A percentile compares a stretch with the other conserved stretches of the same genome.
Conservation (phyloP, 2,329 filamentous ascomycete species). For the Alternaria burnsii region DNA sequence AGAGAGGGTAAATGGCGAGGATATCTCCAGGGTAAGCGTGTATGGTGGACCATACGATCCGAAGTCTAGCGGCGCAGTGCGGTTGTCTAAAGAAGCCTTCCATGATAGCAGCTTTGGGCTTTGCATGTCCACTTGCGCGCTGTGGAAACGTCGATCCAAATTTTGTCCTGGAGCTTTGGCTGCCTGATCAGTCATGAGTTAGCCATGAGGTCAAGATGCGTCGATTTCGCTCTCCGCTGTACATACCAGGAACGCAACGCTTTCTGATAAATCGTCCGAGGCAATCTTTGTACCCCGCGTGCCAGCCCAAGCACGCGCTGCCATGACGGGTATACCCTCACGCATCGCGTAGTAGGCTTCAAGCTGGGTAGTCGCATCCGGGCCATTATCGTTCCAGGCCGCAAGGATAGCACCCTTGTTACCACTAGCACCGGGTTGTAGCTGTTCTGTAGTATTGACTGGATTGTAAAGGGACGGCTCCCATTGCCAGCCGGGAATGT, state of each 20-base stretch:
- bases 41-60: slow-evolving; percentile 60
- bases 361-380: slow-evolving; percentile 59
- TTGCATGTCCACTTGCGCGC: slow-evolving; percentile 10
- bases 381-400: slow-evolving; percentile 61
- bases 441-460: slow-evolving; percentile 53
- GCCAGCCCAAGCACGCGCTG: slow-evolving; percentile 56
- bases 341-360: slow-evolving; percentile 60
- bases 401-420: slow-evolving; percentile 51
- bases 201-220: background rate
- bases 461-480: slow-evolving; percentile 57
- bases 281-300: slow-evolving; percentile 46
- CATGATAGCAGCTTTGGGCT: slow-evolving; percentile 44
- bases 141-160: slow-evolving; percentile 50
- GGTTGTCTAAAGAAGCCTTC: slow-evolving; percentile 23
- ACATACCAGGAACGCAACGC: slow-evolving; percentile 49
- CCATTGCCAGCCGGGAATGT: slow-evolving; percentile 56
- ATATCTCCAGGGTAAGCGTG: slow-evolving; percentile 50
- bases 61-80: slow-evolving; percentile 34
- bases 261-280: slow-evolving; percentile 34
- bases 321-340: slow-evolving; percentile 56
- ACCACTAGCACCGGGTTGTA: slow-evolving; percentile 39
- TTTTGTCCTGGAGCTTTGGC: slow-evolving; percentile 56
- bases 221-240: background rate
- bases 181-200: slow-evolving; percentile 17
- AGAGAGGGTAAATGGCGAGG: slow-evolving; percentile 56